These are phyloP conservation scores for Venturia nashicola DNA, from an alignment of 2,329 filamentous ascomycete species.

Conservation along the genomic window DNA sequence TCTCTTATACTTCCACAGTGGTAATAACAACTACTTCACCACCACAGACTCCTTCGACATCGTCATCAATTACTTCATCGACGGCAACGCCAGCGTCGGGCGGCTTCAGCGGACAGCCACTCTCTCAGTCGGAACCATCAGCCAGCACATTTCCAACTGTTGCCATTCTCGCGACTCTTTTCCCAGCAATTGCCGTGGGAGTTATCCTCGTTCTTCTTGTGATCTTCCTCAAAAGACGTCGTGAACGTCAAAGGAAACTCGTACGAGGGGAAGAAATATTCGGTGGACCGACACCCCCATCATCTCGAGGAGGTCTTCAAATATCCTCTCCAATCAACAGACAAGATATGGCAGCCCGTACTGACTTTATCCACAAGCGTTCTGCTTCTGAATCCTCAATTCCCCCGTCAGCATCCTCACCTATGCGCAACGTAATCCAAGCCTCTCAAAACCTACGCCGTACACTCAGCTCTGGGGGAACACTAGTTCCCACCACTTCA, in stretches of 20 bases:
- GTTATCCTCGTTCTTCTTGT: slow-evolving; percentile 10
- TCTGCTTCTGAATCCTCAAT: background rate
- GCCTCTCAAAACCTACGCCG: background rate
- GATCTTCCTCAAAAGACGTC: slow-evolving; percentile 13
- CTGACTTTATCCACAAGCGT: slow-evolving; percentile 3
- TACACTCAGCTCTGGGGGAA: background rate
- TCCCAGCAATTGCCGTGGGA: slow-evolving; percentile 25
- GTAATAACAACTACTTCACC: background rate
- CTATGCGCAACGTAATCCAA: background rate
- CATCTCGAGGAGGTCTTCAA: slow-evolving; percentile 25
- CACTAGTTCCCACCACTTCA: background rate
- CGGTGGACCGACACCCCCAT: slow-evolving; percentile 25
- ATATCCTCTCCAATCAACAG: slow-evolving; percentile 22
- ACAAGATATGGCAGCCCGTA: background rate
- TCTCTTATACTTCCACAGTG: background rate
- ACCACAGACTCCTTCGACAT: background rate
- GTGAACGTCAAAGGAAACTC: slow-evolving; percentile 22
- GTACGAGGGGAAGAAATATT: slow-evolving; percentile 10
- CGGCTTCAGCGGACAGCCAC: background rate
- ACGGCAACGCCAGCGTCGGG: background rate
- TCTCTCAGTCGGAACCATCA: background rate
- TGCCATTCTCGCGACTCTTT: slow-evolving; percentile 26
- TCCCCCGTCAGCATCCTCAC: background rate
- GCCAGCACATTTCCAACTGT: slow-evolving; percentile 11
- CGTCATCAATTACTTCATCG: background rate